Percentiles rank a stretch among this genome's conserved stretches.
Evolutionary conservation across 768 basidiomycete species (phyloP).

Genomic region (Boletus tylopilopsis): DNA sequence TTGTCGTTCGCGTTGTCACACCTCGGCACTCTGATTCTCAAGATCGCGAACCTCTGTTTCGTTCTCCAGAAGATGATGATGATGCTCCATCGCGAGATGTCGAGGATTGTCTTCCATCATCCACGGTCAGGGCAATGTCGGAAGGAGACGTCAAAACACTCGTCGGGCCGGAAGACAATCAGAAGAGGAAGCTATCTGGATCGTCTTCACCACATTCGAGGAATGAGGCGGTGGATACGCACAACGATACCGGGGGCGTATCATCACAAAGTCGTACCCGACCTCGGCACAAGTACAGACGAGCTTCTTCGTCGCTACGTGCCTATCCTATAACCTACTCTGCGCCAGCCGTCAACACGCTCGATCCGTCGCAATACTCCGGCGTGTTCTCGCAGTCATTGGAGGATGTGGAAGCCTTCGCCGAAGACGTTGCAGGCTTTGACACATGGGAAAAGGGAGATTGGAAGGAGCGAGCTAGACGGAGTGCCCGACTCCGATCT

Average conservation of each 20-base stretch:
- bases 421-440: constrained; percentile 12
- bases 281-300: constrained; percentile 26
- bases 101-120: constrained; percentile 40
- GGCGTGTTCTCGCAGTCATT: not conserved
- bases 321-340: constrained; percentile 28
- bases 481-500: constrained; percentile 39
- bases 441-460: constrained; percentile 45
- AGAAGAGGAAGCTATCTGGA: constrained; percentile 10
- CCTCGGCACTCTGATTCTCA: constrained; percentile 36
- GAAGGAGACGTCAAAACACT: constrained; percentile 25
- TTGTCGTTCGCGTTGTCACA: constrained; percentile 39
- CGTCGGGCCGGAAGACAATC: constrained; percentile 12
- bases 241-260: constrained; percentile 42
- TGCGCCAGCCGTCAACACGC: constrained; percentile 36
- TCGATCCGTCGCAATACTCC: constrained; percentile 15
- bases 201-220: constrained; percentile 17
- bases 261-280: constrained; percentile 19
- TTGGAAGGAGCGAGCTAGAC: constrained; percentile 49
- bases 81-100: constrained; percentile 37
- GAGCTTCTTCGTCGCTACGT: constrained; percentile 41
- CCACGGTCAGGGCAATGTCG: constrained; percentile 34
- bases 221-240: constrained; percentile 6
- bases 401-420: not conserved
- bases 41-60: constrained; percentile 64
- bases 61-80: constrained; percentile 52